Conservation (phyloP, 805 yeast genomes). For the Phaffomyces opuntiae region DNA sequence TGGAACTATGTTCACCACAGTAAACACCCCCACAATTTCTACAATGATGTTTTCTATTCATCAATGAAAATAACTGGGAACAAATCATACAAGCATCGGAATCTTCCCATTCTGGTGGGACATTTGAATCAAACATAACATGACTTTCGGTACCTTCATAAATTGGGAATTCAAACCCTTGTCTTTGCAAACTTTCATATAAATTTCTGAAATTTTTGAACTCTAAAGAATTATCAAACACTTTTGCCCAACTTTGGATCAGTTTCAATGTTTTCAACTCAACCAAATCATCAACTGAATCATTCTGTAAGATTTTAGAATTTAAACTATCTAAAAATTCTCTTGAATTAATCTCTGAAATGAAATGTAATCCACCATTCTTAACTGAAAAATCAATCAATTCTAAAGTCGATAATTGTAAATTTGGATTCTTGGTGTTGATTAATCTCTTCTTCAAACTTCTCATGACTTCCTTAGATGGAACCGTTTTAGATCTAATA, state of each 20-base stretch:
- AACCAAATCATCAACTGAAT: slow-evolving; percentile 42
- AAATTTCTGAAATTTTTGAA: slow-evolving; percentile 56
- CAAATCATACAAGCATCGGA: slow-evolving; percentile 94
- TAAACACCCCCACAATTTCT: slow-evolving; percentile 95
- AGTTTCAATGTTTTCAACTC: slow-evolving; percentile 53
- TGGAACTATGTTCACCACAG: slow-evolving; percentile 79
- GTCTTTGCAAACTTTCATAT: slow-evolving; percentile 50
- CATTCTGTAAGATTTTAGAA: slow-evolving; percentile 30
- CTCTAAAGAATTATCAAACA: slow-evolving; percentile 62
- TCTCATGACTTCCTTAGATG: slow-evolving; percentile 79
- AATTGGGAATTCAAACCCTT: slow-evolving; percentile 64
- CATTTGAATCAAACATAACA: slow-evolving; percentile 73
- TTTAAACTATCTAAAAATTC: slow-evolving; percentile 82
- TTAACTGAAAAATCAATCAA: slow-evolving; percentile 82
- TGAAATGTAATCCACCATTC: slow-evolving; percentile 85
- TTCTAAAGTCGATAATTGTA: slow-evolving; percentile 66
- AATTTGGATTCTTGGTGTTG: slow-evolving; percentile 66
- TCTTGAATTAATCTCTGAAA: slow-evolving; percentile 69
- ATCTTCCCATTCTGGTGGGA: slow-evolving; percentile 98
- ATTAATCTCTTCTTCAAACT: slow-evolving; percentile 69
- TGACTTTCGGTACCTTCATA: slow-evolving; percentile 26
- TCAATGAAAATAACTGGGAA: slow-evolving; percentile 67
- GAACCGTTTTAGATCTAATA: slow-evolving; percentile 73
- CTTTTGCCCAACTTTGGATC: slow-evolving; percentile 71
- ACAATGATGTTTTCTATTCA: slow-evolving; percentile 93